Conservation (phyloP, 805 yeast species). For the Schwanniomyces occidentalis region DNA sequence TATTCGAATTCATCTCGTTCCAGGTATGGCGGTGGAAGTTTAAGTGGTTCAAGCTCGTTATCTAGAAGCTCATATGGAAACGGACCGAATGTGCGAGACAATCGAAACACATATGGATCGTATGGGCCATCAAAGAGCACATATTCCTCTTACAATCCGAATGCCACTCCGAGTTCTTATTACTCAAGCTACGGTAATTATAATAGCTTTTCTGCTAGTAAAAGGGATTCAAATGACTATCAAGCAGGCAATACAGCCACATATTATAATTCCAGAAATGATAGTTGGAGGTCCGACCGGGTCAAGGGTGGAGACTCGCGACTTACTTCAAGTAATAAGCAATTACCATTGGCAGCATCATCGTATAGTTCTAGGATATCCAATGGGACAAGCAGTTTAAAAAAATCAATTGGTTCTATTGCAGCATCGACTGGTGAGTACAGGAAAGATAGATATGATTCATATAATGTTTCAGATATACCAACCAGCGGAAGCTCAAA, state of each 20-base stretch:
- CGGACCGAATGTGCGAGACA: constrained; percentile 15
- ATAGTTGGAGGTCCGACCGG: constrained; percentile 14
- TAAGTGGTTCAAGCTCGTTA: constrained; percentile 6
- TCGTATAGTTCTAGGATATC: constrained; percentile 5
- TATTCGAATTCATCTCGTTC: constrained; percentile 4
- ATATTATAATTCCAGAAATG: constrained; percentile 11
- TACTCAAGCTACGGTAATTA: constrained; percentile 26
- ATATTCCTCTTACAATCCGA: constrained; percentile 7
- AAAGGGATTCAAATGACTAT: constrained; percentile 7
- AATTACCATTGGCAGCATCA: constrained; percentile 8
- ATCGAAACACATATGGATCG: constrained; percentile 10
- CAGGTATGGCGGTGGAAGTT: constrained; percentile 6
- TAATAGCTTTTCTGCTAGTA: constrained; percentile 10
- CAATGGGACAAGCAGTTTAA: constrained; percentile 4
- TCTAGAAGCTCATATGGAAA: constrained; percentile 7
- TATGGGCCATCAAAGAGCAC: constrained; percentile 9
- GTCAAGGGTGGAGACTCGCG: constrained; percentile 15
- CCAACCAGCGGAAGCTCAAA: constrained; percentile 4
- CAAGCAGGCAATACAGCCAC: constrained; percentile 5
- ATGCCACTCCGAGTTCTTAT: constrained; percentile 15
- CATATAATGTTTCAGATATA: constrained; percentile 3
- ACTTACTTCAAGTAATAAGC: constrained; percentile 13
- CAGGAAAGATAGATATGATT: constrained; percentile 16
- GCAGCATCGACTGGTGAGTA: constrained; percentile 10
- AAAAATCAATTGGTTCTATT: constrained; percentile 1